Conservation (phyloP, 768 basidiomycete species). For the Steccherinum ochraceum region DNA sequence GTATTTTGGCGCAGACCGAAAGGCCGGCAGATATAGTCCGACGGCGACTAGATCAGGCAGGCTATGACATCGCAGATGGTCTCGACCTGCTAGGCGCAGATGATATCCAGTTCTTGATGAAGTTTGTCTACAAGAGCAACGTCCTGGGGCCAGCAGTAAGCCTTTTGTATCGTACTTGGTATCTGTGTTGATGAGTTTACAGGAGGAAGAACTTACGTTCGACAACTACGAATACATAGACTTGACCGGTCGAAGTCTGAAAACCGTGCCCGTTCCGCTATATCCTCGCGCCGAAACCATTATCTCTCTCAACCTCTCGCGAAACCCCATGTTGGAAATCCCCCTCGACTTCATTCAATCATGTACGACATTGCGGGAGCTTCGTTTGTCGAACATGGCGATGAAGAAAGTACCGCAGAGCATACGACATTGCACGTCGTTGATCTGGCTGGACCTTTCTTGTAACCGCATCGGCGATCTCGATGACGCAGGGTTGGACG, state of each 20-base stretch:
- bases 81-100: slow-evolving; percentile 71
- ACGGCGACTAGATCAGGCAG: slow-evolving; percentile 80
- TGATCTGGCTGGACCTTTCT: slow-evolving; percentile 82
- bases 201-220: slow-evolving; percentile 73
- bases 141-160: slow-evolving; percentile 57
- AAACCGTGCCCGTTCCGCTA: slow-evolving; percentile 82
- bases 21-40: slow-evolving; percentile 80
- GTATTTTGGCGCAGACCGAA: slow-evolving; percentile 76
- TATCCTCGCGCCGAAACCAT: slow-evolving; percentile 83
- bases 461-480: slow-evolving; percentile 89
- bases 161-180: slow-evolving; percentile 4
- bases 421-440: slow-evolving; percentile 64
- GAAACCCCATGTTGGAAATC: slow-evolving; percentile 94
- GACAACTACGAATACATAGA: slow-evolving; percentile 76
- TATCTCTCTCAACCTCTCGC: slow-evolving; percentile 78
- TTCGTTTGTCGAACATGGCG: slow-evolving; percentile 85
- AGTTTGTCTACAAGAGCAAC: slow-evolving; percentile 84
- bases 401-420: slow-evolving; percentile 90
- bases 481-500: slow-evolving; percentile 77
- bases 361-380: slow-evolving; percentile 75
- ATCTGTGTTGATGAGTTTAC: slow-evolving; percentile 2
- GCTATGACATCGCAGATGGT: slow-evolving; percentile 78
- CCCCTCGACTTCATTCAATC: slow-evolving; percentile 95
- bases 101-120: slow-evolving; percentile 78
- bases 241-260: slow-evolving; percentile 71